Evolutionary conservation across 106 monocot genomes (phyloP).

Genomic region (Xerophyta viscosa): DNA sequence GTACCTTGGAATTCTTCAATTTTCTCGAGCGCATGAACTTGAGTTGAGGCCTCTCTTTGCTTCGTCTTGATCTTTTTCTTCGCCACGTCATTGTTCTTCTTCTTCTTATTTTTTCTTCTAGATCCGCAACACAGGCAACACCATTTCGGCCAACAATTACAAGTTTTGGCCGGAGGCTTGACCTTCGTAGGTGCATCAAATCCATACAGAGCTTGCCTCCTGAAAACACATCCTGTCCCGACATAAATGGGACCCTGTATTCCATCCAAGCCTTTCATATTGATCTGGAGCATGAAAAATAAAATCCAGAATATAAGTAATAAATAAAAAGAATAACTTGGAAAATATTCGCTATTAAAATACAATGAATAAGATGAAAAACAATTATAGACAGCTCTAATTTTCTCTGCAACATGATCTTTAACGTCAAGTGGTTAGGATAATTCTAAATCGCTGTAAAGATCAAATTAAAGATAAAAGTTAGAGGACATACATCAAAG

Average conservation of each 20-base stretch:
- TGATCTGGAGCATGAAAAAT: constrained; percentile 33
- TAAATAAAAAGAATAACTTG: no score
- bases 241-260: constrained; percentile 87
- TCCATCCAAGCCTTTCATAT: constrained; percentile 89
- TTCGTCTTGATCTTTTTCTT: constrained; percentile 30
- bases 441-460: no score
- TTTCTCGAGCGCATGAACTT: constrained; percentile 53
- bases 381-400: no score
- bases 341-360: no score
- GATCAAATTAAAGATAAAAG: no score
- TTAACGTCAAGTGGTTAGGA: no score
- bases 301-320: not conserved
- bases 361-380: no score
- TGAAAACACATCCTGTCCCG: constrained; percentile 79
- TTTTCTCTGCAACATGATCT: no score
- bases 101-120: constrained; percentile 34
- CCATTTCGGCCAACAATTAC: constrained; percentile 82
- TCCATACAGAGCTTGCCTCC: constrained; percentile 76
- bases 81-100: constrained; percentile 19
- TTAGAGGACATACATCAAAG: constrained; percentile 79
- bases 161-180: constrained; percentile 59
- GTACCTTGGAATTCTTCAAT: constrained; percentile 39
- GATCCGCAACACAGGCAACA: constrained; percentile 47
- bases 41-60: constrained; percentile 42
- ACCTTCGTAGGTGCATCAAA: constrained; percentile 61